Percentiles rank a stretch among this genome's conserved stretches.
Evolutionary conservation across 2,329 filamentous ascomycete species (phyloP).

Genomic region (Fusarium pilosicola): DNA sequence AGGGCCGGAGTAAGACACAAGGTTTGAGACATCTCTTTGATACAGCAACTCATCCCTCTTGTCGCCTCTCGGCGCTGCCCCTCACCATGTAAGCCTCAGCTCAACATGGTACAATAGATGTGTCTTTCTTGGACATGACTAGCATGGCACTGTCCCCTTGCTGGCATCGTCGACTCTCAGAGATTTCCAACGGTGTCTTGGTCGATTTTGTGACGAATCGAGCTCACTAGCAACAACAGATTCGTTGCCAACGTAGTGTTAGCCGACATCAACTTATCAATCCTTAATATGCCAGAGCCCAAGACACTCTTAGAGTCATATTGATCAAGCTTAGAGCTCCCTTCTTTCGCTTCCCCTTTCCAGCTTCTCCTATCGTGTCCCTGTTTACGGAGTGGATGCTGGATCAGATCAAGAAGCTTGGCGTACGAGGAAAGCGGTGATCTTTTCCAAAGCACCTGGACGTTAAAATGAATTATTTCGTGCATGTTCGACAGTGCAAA

Average conservation of each 20-base stretch:
- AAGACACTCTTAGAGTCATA: not conserved
- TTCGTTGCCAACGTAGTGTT: not conserved
- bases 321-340: not conserved
- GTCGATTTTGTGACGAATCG: not conserved
- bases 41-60: constrained; percentile 1
- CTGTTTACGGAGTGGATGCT: not conserved
- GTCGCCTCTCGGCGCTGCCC: not conserved
- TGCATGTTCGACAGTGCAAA: not conserved
- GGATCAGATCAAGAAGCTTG: not conserved
- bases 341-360: not conserved
- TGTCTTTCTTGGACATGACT: not conserved
- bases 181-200: not conserved
- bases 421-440: not conserved
- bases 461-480: not conserved
- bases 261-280: not conserved
- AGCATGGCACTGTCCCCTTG: not conserved
- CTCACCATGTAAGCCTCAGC: not conserved
- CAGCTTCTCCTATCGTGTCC: not conserved
- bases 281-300: not conserved
- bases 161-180: not conserved
- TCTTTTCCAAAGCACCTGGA: not conserved
- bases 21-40: constrained; percentile 9
- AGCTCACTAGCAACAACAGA: not conserved
- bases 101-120: not conserved
- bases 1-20: not conserved